phyloP scores from a whole-genome alignment of 75 land plant species.

The Sequoiadendron giganteum region DNA sequence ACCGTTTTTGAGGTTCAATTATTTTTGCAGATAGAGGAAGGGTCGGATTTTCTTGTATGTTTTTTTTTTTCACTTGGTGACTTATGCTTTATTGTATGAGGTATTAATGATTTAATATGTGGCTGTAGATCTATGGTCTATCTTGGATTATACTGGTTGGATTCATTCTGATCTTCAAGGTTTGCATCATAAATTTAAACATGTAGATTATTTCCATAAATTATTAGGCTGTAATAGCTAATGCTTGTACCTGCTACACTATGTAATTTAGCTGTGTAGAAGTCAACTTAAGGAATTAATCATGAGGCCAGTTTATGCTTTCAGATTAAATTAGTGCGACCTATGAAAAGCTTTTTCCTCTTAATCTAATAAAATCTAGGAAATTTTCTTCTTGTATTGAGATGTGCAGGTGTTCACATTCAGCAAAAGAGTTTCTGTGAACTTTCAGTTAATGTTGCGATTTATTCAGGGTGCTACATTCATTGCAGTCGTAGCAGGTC shows the following conservation, averaged over 20 bases:
- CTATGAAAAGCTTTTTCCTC: neutral
- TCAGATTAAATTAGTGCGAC: neutral
- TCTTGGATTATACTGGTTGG: constrained; percentile 80
- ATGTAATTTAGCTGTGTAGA: neutral
- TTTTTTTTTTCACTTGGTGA: neutral
- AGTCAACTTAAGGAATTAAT: neutral
- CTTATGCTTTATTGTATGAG: neutral
- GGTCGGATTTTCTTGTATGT: neutral
- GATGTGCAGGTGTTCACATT: constrained; percentile 64
- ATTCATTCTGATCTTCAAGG: constrained; percentile 81
- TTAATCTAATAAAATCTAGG: neutral
- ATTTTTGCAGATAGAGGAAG: neutral
- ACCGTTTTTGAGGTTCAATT: neutral
- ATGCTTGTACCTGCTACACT: neutral
- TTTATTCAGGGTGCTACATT: constrained; percentile 69
- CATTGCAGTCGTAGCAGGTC: constrained; percentile 51
- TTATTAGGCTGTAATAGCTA: neutral
- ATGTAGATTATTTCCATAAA: neutral
- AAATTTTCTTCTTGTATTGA: neutral
- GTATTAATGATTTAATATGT: neutral
- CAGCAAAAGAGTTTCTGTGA: constrained; percentile 57
- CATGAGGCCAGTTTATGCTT: neutral
- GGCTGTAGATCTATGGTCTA: constrained; percentile 73
- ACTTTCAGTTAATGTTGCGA: constrained; percentile 69
- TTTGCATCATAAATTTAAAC: constrained; percentile 14